Conservation (phyloP, 2,329 filamentous ascomycete species). For the Arthroderma uncinatum region DNA sequence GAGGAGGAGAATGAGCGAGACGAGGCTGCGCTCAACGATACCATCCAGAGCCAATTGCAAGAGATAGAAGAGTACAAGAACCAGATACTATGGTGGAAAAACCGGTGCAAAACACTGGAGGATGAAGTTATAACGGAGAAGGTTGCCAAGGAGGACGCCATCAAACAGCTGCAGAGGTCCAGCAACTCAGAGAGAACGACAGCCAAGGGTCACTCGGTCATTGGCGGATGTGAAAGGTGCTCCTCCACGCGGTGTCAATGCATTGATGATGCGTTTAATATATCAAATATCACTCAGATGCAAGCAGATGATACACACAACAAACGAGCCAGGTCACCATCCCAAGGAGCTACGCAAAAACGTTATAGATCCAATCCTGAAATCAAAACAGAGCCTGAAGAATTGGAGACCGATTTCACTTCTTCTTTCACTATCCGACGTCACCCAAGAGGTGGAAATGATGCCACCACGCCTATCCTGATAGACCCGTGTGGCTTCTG, state of each 20-base stretch:
- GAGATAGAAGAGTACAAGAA: slow-evolving; percentile 56
- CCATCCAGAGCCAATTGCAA: slow-evolving; percentile 46
- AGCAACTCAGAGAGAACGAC: neutral
- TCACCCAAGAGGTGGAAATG: slow-evolving; percentile 19
- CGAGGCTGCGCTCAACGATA: slow-evolving; percentile 43
- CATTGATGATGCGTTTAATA: slow-evolving; percentile 44
- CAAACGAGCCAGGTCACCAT: slow-evolving; percentile 29
- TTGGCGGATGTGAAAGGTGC: slow-evolving; percentile 55
- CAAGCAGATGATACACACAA: slow-evolving; percentile 23
- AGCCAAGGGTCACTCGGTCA: slow-evolving; percentile 24
- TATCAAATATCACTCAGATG: slow-evolving; percentile 30
- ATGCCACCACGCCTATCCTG: slow-evolving; percentile 30
- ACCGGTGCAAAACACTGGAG: slow-evolving; percentile 52
- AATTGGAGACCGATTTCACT: slow-evolving; percentile 65
- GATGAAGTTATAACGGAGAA: slow-evolving; percentile 43
- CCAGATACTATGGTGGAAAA: slow-evolving; percentile 36
- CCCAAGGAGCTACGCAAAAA: slow-evolving; percentile 36
- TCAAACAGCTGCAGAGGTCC: slow-evolving; percentile 26
- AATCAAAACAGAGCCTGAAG: slow-evolving; percentile 37
- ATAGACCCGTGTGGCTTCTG: slow-evolving; percentile 73
- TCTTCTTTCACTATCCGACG: slow-evolving; percentile 47
- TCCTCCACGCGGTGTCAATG: slow-evolving; percentile 53
- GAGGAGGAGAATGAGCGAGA: slow-evolving; percentile 38
- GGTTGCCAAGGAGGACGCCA: slow-evolving; percentile 34
- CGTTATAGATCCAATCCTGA: slow-evolving; percentile 42